Conservation (phyloP, 2,329 filamentous ascomycete genomes). For the Apiospora koreana region DNA sequence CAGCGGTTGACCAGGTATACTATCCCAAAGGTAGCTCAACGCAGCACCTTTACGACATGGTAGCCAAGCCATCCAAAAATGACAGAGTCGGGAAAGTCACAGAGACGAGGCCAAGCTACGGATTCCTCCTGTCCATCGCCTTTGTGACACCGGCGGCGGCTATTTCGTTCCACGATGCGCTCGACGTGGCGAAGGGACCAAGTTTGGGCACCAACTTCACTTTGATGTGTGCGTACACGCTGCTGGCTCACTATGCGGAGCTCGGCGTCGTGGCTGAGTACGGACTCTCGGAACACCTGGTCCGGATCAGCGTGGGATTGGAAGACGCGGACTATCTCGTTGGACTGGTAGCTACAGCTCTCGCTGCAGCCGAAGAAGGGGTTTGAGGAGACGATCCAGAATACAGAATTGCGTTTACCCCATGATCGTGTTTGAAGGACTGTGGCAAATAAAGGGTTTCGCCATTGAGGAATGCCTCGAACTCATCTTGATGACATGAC, state of each 20-base stretch:
- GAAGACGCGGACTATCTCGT: conserved; percentile 46
- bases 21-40: conserved; percentile 82
- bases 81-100: conserved; percentile 32
- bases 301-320: conserved; percentile 86
- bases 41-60: conserved; percentile 73
- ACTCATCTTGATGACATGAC: not conserved
- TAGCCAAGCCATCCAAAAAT: conserved; percentile 40
- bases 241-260: conserved; percentile 89
- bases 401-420: no score
- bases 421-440: no score
- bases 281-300: conserved; percentile 76
- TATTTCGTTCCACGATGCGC: conserved; percentile 77
- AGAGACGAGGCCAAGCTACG: conserved; percentile 65
- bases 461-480: no score
- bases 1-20: conserved; percentile 71
- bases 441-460: no score
- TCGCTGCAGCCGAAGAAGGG: not conserved
- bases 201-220: conserved; percentile 98
- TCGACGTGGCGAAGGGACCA: conserved; percentile 89
- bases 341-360: not conserved
- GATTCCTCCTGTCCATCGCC: conserved; percentile 81
- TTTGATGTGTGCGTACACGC: conserved; percentile 83
- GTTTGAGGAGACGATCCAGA: no score
- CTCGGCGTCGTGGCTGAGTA: conserved; percentile 84
- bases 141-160: conserved; percentile 73